Base-by-base conservation (phyloP, 208 protist genomes). In the Phytomonas francai region DNA sequence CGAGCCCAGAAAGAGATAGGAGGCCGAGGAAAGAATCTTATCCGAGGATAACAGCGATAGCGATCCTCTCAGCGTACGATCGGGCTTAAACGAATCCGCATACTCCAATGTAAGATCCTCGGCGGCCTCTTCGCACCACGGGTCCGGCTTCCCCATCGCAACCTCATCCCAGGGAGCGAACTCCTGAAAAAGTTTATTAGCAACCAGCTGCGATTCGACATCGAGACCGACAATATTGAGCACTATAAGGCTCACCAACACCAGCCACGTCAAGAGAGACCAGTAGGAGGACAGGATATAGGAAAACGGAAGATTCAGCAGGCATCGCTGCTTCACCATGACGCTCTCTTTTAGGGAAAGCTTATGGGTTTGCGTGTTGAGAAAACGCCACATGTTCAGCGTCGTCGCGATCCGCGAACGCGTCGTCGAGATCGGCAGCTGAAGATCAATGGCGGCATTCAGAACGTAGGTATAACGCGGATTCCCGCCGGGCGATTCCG, bases 261-360 rank as follows among this genome's bases (percentile, higher is more conserved):
- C 57, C 16, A 85, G 59, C 77, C 78, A 95, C 63, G 89, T 91
- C 30, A 95, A 74, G 31, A 95, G 73, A 14, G 87, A 90, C 89
- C 87, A 95, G 74, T 93, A 95, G 1, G 87, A 95, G 5, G 90
- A 96, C 54, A 93, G 61, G 27, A 96, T 83, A 68, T 93, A 96
- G 14, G 87, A 77, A 60, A 96, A 76, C 1, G 90, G 90, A 33
- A 96, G 67, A 39, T 93, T 96, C 60, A 81, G 74, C 61, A 84
- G 65, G 62, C 90, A 96, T 29, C 90, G 87, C 75, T 87, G 80
- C 74, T 89, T 87, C 76, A 95, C 78, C 62, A 80, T n/a, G 29
- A 91, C 61, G 36, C 76, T 81, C 74, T 96, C 85, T 58, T 76
- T 83, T 34, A 89, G 57, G 1, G 80, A 78, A 30, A 96, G 79